A percentile compares a stretch with the other conserved stretches of the same genome.
Evolutionary conservation across 2,329 filamentous ascomycete genomes (phyloP).

Genomic region (Orbilia javanica): DNA sequence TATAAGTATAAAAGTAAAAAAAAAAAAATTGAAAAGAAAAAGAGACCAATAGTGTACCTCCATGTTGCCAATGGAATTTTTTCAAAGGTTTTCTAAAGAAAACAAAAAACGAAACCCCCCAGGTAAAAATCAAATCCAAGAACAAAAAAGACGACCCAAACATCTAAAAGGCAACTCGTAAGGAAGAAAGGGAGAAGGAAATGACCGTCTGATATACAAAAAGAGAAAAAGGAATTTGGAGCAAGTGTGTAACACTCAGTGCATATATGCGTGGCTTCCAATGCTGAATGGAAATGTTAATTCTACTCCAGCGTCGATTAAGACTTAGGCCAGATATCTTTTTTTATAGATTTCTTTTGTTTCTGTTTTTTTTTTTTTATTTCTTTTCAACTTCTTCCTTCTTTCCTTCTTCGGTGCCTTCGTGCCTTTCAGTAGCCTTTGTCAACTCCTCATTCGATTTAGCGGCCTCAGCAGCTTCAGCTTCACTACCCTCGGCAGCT

Average conservation of each 20-base stretch:
- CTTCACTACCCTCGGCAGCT: slow-evolving; percentile 19
- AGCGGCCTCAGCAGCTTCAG: slow-evolving; percentile 24
- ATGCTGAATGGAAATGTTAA: background rate
- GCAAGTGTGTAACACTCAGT: background rate
- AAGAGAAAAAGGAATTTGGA: background rate
- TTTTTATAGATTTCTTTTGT: background rate
- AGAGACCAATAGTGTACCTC: background rate
- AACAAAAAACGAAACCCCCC: slow-evolving; percentile 12
- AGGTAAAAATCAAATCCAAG: background rate
- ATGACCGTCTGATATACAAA: slow-evolving; percentile 3
- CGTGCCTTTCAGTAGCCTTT: slow-evolving; percentile 59
- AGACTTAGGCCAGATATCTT: background rate
- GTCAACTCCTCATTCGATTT: slow-evolving; percentile 58
- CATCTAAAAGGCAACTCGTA: slow-evolving; percentile 7
- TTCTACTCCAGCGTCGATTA: background rate
- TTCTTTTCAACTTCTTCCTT: slow-evolving; percentile 33
- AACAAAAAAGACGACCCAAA: slow-evolving; percentile 2
- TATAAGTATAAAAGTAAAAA: background rate
- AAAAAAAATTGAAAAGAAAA: background rate
- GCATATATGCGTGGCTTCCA: background rate
- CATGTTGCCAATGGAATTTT: slow-evolving; percentile 16
- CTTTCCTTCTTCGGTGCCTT: slow-evolving; percentile 60
- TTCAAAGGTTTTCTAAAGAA: slow-evolving; percentile 2
- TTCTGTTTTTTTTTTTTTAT: background rate
- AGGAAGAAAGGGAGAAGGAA: background rate